Conservation (phyloP, 2,329 filamentous ascomycete genomes). For the Beauveria australis region DNA sequence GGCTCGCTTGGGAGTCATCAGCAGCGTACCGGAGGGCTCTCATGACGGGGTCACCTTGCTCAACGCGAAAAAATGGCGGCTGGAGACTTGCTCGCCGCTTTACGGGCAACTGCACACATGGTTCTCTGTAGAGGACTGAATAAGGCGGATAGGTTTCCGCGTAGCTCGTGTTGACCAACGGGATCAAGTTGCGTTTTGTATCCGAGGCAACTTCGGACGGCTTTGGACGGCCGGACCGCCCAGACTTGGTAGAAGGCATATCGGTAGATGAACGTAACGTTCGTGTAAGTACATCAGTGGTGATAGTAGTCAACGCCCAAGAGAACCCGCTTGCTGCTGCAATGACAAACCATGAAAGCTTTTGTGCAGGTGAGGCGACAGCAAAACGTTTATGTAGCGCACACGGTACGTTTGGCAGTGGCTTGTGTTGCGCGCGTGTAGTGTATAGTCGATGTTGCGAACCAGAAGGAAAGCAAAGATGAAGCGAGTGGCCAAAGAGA, state of each 20-base stretch:
- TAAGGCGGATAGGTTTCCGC: constrained; percentile 45
- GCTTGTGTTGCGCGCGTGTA: neutral
- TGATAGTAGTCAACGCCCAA: neutral
- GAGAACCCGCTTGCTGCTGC: neutral
- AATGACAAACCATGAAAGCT: neutral
- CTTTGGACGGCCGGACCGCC: constrained; percentile 42
- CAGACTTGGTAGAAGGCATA: constrained; percentile 26
- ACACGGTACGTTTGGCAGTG: neutral
- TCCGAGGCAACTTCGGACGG: constrained; percentile 61
- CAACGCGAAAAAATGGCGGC: constrained; percentile 42
- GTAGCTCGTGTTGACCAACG: constrained; percentile 51
- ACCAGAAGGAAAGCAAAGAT: neutral
- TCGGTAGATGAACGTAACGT: neutral
- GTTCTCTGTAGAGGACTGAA: constrained; percentile 50
- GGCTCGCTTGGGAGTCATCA: constrained; percentile 29
- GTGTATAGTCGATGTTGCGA: neutral
- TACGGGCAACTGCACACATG: constrained; percentile 37
- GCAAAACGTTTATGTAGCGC: neutral
- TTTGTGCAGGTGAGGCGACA: neutral
- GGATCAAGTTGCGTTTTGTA: constrained; percentile 63
- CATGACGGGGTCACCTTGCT: constrained; percentile 50
- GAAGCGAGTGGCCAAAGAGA: constrained; percentile 16
- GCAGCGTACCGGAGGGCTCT: constrained; percentile 49
- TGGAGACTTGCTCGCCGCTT: constrained; percentile 26
- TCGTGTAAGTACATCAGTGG: neutral